These are phyloP conservation scores for Phenoliferia sp. DNA, from an alignment of 1,284 basidiomycete species.

Conservation along the genomic window DNA sequence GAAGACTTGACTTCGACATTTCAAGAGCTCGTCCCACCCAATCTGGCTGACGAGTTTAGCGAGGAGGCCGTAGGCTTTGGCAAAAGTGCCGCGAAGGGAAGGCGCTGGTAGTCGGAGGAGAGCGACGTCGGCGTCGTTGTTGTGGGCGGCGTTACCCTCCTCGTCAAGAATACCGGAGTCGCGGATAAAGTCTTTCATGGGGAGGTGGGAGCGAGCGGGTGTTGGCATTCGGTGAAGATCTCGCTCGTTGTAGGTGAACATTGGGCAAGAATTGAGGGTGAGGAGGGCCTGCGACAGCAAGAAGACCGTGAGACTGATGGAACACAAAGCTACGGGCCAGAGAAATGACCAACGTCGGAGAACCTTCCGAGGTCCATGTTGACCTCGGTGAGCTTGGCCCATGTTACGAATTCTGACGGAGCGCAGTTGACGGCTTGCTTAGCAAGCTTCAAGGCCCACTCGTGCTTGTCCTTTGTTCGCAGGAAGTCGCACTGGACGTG, in stretches of 20 bases:
- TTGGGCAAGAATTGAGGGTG: constrained; percentile 96
- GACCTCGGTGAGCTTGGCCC: constrained; percentile 94
- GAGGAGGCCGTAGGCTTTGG: constrained; percentile 85
- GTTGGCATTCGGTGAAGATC: constrained; percentile 85
- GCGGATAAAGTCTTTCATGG: constrained; percentile 75
- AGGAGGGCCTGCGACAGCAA: constrained; percentile 60
- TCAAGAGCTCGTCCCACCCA: constrained; percentile 97
- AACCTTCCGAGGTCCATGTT: constrained; percentile 87
- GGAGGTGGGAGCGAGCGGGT: constrained; percentile 77
- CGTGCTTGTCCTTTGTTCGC: constrained; percentile 70
- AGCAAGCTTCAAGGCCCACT: constrained; percentile 90
- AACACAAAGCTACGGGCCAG: background rate
- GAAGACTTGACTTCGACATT: constrained; percentile 88
- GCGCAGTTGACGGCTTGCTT: constrained; percentile 93
- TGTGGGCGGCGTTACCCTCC: constrained; percentile 57
- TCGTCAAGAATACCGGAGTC: constrained; percentile 54
- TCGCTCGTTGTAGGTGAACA: constrained; percentile 98
- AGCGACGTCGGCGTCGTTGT: constrained; percentile 91
- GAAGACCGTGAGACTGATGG: constrained; percentile 8
- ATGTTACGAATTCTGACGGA: constrained; percentile 95
- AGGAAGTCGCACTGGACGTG: constrained; percentile 94
- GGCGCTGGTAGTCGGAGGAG: constrained; percentile 89
- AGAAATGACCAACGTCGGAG: constrained; percentile 56
- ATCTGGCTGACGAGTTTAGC: constrained; percentile 86
- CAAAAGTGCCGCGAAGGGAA: constrained; percentile 89